Percentiles rank a stretch among this genome's conserved stretches.
These are phyloP conservation scores for Gilbertella persicaria DNA, from an alignment of 371 early-diverging fungal genomes.

Conservation along the genomic window DNA sequence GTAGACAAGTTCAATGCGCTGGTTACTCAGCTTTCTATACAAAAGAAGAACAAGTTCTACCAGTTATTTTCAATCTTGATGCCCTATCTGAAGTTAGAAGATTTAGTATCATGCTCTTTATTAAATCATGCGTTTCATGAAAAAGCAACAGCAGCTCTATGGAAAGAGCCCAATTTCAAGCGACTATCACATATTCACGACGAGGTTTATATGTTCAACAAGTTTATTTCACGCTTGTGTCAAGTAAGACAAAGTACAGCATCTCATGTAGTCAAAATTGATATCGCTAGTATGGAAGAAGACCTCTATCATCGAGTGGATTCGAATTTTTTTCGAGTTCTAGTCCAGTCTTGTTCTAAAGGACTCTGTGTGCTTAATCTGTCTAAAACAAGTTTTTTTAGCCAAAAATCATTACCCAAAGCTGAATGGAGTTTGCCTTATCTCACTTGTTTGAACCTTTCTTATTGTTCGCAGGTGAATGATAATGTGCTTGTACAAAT, in stretches of 20 bases:
- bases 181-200: conserved; percentile 17
- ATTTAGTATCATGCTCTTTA: neutral
- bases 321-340: conserved; percentile 25
- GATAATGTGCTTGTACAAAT: conserved; percentile 34
- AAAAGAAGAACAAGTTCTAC: neutral
- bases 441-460: conserved; percentile 27
- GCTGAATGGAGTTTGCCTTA: conserved; percentile 17
- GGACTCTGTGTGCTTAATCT: conserved; percentile 20
- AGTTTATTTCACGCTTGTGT: conserved; percentile 23
- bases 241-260: conserved; percentile 3
- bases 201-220: conserved; percentile 26
- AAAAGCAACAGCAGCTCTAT: neutral
- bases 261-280: conserved; percentile 14
- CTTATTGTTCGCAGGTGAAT: conserved; percentile 27
- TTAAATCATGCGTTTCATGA: neutral
- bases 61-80: neutral
- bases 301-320: conserved; percentile 32
- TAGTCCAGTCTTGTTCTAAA: conserved; percentile 18
- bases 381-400: conserved; percentile 19
- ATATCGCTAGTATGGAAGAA: conserved; percentile 30
- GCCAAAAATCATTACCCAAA: conserved; percentile 9
- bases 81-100: conserved; percentile 2
- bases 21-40: too few relatives aligned
- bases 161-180: conserved; percentile 10
- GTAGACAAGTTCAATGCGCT: too few relatives aligned